phyloP scores from a whole-genome alignment of 2,329 filamentous ascomycete genomes.

The Chrysoporthe austroafricana region DNA sequence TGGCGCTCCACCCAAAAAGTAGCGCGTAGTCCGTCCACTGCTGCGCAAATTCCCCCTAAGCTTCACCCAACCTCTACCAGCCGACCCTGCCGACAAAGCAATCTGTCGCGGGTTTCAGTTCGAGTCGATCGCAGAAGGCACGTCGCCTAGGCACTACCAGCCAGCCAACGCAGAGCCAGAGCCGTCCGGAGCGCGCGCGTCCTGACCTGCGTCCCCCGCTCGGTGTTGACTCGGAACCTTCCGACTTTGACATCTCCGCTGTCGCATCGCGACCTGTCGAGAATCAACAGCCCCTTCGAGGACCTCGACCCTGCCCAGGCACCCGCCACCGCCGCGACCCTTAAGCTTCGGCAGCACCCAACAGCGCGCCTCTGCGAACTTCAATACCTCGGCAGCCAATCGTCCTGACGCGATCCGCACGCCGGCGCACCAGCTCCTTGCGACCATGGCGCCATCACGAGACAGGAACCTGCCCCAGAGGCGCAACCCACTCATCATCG shows the following conservation, averaged over 20 bases:
- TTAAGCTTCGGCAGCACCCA: not conserved
- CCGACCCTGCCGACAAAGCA: conserved; percentile 2
- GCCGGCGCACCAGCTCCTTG: not conserved
- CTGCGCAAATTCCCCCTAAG: conserved; percentile 23
- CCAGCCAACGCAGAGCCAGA: not conserved
- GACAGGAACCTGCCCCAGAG: conserved; percentile 44
- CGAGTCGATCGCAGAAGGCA: conserved; percentile 11
- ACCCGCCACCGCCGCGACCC: not conserved
- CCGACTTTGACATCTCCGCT: conserved; percentile 12
- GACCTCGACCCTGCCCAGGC: conserved; percentile 4
- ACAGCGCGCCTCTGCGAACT: not conserved
- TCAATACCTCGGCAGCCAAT: too few relatives aligned
- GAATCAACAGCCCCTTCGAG: conserved; percentile 11
- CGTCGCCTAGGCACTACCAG: conserved; percentile 11
- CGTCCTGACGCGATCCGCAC: not conserved
- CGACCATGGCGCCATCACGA: conserved; percentile 31
- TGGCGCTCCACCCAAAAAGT: conserved; percentile 24
- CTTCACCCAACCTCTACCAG: conserved; percentile 12
- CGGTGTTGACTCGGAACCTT: conserved; percentile 10
- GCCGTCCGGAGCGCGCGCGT: conserved; percentile 8
- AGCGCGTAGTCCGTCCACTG: conserved; percentile 14
- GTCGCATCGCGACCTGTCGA: conserved; percentile 22
- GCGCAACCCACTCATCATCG: conserved; percentile 59
- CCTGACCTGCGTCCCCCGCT: conserved; percentile 21
- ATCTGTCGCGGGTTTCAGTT: conserved; percentile 1